Evolutionary conservation across 495 filamentous ascomycete species (phyloP), one percentile per base, ranked within the genome.

Genomic region (Hamigera avellanea): DNA sequence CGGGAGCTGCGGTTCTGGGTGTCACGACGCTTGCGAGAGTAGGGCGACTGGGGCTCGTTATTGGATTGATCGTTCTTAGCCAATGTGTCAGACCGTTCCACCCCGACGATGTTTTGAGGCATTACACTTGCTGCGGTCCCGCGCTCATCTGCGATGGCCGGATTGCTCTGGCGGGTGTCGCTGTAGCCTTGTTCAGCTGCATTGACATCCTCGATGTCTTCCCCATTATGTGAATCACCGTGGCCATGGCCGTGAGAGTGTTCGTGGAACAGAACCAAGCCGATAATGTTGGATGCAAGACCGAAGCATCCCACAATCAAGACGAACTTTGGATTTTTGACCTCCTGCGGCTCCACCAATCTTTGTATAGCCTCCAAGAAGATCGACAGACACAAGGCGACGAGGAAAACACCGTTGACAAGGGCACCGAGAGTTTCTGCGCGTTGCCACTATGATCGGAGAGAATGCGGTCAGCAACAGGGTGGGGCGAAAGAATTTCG

Each of bases 401-500:
- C 86, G 30, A 98, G 68, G 61, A 98, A 98, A 2, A 96, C 88
- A 38, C 93, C 91, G 48, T 98, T 98, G 50, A 95, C 79, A 33
- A 95, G 71, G 13, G 91, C 91, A 52, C 91, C 91, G 6, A 98
- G 72, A 13, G 93, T 95, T 69, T 98, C 91, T n/a, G 91, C 91
- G 31, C 93, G 83, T 70, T 95, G 80, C 86, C 87, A 98, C 70
- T 88, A 47, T 18, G 62, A 37, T 52, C 60, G 1, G 16, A 65
- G 50, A 27, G 55, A 56, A 36, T 57, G 35, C 16, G 17, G 42
- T 57, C 31, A 53, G 47, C 36, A 28, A 32, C 26, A 34, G 29
- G 28, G 32, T 34, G 21, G 40, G 34, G 31, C 31, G 23, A 21
- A 33, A 36, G 44, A 39, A 16, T 31, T 19, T 4, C 21, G 21